These are phyloP conservation scores for Nicotiana attenuata DNA, from an alignment of 257 asterid species.

Conservation along the genomic window DNA sequence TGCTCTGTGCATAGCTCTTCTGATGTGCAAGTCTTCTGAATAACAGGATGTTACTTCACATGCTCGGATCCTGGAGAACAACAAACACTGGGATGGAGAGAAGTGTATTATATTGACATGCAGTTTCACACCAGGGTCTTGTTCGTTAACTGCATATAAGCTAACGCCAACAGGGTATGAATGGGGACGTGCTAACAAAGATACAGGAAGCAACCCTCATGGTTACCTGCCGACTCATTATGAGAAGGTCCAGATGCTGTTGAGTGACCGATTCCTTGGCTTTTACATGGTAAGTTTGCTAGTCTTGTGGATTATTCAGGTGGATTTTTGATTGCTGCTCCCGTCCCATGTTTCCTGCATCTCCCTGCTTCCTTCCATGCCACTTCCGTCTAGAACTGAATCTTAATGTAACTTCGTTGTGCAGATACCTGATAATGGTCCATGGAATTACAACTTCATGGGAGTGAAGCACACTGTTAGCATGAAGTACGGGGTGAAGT, in stretches of 20 bases:
- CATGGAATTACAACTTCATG: conserved; percentile 97
- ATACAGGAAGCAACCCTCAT: conserved; percentile 85
- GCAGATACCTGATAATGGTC: conserved; percentile 93
- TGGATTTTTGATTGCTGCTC: not conserved
- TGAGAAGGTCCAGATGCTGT: conserved; percentile 96
- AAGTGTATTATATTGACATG: conserved; percentile 89
- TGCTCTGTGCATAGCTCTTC: not conserved
- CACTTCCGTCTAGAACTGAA: not conserved
- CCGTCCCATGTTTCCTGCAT: not conserved
- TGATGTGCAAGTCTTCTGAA: not conserved
- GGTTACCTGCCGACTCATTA: conserved; percentile 92
- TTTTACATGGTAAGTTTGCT: conserved; percentile 74
- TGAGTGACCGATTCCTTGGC: conserved; percentile 96
- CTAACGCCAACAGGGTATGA: conserved; percentile 93
- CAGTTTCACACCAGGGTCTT: conserved; percentile 98
- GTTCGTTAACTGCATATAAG: conserved; percentile 93
- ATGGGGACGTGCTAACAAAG: conserved; percentile 95
- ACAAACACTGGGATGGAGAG: conserved; percentile 99
- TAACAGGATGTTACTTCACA: conserved; percentile 71
- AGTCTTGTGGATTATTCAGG: not conserved
- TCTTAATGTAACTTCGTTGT: not conserved
- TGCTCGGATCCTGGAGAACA: conserved; percentile 71
- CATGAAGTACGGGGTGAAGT: conserved; percentile 84
- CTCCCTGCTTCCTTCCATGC: not conserved
- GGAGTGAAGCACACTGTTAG: conserved; percentile 84